Evolutionary conservation across 495 filamentous ascomycete genomes (phyloP).

Genomic region (Jackrogersella multiformis): DNA sequence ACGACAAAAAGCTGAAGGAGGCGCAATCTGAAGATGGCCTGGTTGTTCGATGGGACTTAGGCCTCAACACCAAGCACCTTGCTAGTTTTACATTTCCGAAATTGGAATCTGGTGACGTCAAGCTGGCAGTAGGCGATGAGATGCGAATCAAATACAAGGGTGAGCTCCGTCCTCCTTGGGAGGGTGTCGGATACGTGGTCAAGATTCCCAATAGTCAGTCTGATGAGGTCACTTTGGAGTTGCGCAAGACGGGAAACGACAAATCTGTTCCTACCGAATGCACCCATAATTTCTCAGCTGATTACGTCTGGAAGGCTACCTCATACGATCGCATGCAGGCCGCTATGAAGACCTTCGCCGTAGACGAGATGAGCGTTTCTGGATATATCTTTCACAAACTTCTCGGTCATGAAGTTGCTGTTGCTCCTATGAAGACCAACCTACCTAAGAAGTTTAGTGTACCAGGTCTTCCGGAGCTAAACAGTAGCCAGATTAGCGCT

Average conservation of each 20-base stretch:
- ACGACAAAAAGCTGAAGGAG: slow-evolving; percentile 98
- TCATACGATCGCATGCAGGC: slow-evolving; percentile 99
- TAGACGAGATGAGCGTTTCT: slow-evolving; percentile 98
- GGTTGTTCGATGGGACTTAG: slow-evolving; percentile 93
- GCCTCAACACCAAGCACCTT: slow-evolving; percentile 96
- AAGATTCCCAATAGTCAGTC: slow-evolving; percentile 99
- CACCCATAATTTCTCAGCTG: slow-evolving; percentile 96
- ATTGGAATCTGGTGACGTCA: slow-evolving; percentile 96
- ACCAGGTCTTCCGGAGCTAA: slow-evolving; percentile 93
- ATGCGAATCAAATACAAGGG: slow-evolving; percentile 98
- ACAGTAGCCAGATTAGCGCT: slow-evolving; percentile 93
- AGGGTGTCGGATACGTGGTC: slow-evolving; percentile 98
- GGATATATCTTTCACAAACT: slow-evolving; percentile 99
- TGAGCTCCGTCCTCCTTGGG: slow-evolving; percentile 93
- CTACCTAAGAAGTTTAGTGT: slow-evolving; percentile 97
- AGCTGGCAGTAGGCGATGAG: slow-evolving; percentile 96
- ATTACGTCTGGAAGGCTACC: slow-evolving; percentile 99
- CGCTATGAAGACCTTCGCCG: slow-evolving; percentile 98
- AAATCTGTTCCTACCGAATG: slow-evolving; percentile 97
- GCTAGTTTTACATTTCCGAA: slow-evolving; percentile 97
- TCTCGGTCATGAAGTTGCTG: slow-evolving; percentile 93
- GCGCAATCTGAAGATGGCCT: slow-evolving; percentile 95
- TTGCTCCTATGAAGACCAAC: slow-evolving; percentile 94
- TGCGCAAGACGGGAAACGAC: slow-evolving; percentile 77
- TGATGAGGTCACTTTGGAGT: slow-evolving; percentile 95